phyloP scores from a whole-genome alignment of 768 basidiomycete genomes.

The Leccinum rimulosum region DNA sequence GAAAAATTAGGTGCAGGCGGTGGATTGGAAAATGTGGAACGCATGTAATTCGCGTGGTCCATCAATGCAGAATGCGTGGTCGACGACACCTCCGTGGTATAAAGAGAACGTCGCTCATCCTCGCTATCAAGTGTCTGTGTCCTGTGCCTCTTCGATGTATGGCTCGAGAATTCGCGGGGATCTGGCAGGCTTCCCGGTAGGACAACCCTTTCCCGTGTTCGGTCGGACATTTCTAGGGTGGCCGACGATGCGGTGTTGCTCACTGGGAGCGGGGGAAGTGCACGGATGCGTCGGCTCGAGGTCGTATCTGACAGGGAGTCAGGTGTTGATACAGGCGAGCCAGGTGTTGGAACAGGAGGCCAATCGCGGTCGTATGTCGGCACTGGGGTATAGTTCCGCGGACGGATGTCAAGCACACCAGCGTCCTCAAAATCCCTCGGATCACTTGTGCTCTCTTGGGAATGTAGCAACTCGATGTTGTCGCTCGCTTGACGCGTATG shows the following conservation, averaged over 20 bases:
- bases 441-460: constrained; percentile 12
- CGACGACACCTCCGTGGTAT: constrained; percentile 25
- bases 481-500: constrained; percentile 30
- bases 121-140: constrained; percentile 11
- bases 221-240: not conserved
- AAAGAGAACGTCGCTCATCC: constrained; percentile 16
- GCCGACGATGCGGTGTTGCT: not conserved
- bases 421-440: constrained; percentile 11
- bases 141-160: not conserved
- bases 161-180: constrained; percentile 1
- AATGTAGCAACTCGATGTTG: constrained; percentile 26
- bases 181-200: not conserved
- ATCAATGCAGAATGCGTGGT: constrained; percentile 29
- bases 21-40: constrained; percentile 14
- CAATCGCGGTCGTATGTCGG: constrained; percentile 18
- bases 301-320: constrained; percentile 9
- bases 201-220: not conserved
- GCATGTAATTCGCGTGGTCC: constrained; percentile 29
- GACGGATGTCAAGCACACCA: constrained; percentile 23
- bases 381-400: constrained; percentile 15
- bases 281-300: constrained; percentile 22
- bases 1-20: constrained; percentile 6
- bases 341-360: constrained; percentile 4
- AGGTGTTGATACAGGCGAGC: constrained; percentile 7
- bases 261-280: constrained; percentile 31